Evolutionary conservation across 75 land plant genomes (phyloP).

Genomic region (Ceratopteris richardii): DNA sequence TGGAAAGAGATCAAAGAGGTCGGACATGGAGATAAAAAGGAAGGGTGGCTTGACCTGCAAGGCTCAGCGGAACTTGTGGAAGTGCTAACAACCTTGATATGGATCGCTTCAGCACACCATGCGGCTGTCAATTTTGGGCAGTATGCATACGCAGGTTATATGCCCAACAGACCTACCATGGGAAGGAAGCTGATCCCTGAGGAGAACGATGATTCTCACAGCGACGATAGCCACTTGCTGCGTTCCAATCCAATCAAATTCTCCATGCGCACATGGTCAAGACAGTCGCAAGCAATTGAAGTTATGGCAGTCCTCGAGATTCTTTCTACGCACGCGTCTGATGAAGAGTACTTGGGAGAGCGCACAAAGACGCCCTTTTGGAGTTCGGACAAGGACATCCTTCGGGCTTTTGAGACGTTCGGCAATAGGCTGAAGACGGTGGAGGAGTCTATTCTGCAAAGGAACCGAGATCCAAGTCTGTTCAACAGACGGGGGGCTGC

Average conservation of each 20-base stretch:
- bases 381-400: conserved; percentile 22
- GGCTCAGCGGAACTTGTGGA: conserved; percentile 23
- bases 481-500: conserved; percentile 51
- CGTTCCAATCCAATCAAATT: conserved; percentile 28
- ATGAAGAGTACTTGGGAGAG: conserved; percentile 73
- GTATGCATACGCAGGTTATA: conserved; percentile 51
- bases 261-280: too few species aligned
- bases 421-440: conserved; percentile 24
- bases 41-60: conserved; percentile 59
- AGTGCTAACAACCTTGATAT: conserved; percentile 48
- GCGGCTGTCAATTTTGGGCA: too few species aligned
- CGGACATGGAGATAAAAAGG: conserved; percentile 65
- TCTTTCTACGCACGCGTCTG: conserved; percentile 46
- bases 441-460: conserved; percentile 30
- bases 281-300: conserved; percentile 22
- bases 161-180: conserved; percentile 28
- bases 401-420: conserved; percentile 37
- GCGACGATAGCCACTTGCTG: conserved; percentile 10
- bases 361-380: conserved; percentile 18
- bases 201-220: conserved; percentile 8
- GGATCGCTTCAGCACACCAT: conserved; percentile 64
- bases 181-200: conserved; percentile 6
- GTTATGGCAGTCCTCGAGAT: conserved; percentile 52
- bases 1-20: conserved; percentile 46
- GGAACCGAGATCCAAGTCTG: conserved; percentile 31